Evolutionary conservation across 345 rosid genomes (phyloP), one percentile per base, ranked within the genome.

Genomic region (Lumnitzera littorea): DNA sequence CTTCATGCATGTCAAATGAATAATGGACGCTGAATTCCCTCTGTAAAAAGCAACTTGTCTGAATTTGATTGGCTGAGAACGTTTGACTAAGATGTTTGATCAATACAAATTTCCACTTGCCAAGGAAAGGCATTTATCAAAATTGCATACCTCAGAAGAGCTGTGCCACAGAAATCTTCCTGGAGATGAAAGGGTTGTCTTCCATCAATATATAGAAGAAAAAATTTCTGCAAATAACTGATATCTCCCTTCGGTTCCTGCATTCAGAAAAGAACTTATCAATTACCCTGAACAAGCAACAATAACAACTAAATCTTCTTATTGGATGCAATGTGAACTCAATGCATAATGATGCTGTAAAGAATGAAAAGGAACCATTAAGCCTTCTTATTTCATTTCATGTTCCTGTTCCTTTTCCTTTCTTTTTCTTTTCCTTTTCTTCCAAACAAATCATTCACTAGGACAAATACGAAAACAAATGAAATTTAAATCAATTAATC

Each of bases 151-250:
- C 95, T 79, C 20, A 91, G 80, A 65, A 91, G 83, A 70, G 96
- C 96, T 73, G 92, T 89, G 72, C 98, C 98, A 56, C 98, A 91
- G 70, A 91, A 91, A 79, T 91, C 96, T 71, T 91, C 96, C 73
- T 91, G 96, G 23, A 91, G 75, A 78, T 86, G 98, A 23, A 86
- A 88, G 46, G 98, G 92, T 54, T 68, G 78, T 67, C 98, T 85
- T 64, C 92, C 87, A 52, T 96, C 91, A 12, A 88, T 77, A 68
- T 88, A 88, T 80, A 80, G 75, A 51, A 91, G 59, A 72, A 91
- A 86, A 80, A 88, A 91, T 81, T 91, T 88, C 68, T 74, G 92
- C 82, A 88, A 47, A 70, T 91, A 91, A 70, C 95, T 88, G 62
- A 88, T 88, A 67, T 91, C 98, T 61, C 95, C 96, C 77, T 91